Conservation (phyloP, 352 stramenopile species). For the Globisporangium ultimum region DNA sequence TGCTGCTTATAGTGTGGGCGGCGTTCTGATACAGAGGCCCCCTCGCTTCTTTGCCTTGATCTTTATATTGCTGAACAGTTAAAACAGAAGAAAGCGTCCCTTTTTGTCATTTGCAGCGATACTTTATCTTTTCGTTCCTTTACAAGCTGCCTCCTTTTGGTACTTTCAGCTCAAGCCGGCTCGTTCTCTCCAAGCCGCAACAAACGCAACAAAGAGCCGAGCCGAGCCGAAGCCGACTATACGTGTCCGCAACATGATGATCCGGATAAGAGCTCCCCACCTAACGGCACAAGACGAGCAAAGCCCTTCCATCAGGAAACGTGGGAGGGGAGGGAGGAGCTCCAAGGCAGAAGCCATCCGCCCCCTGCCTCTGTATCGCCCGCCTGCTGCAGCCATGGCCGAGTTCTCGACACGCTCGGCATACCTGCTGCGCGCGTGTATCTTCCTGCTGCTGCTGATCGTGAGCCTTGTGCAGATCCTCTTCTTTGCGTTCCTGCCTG, state of each 20-base stretch:
- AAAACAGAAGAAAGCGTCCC: too few relatives aligned
- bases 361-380: not conserved
- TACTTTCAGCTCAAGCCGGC: too few relatives aligned
- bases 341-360: not conserved
- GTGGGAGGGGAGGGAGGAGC: not conserved
- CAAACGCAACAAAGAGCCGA: too few relatives aligned
- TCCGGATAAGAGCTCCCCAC: not conserved
- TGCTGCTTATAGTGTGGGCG: too few relatives aligned
- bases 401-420: conserved; percentile 29
- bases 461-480: conserved; percentile 62
- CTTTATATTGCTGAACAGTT: too few relatives aligned
- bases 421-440: conserved; percentile 65
- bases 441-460: conserved; percentile 74
- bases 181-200: too few relatives aligned
- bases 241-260: not conserved
- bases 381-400: conserved; percentile 6
- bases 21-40: too few relatives aligned
- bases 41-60: too few relatives aligned
- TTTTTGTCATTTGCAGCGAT: too few relatives aligned
- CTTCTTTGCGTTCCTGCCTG: conserved; percentile 73
- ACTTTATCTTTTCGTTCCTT: too few relatives aligned
- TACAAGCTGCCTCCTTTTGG: too few relatives aligned
- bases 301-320: not conserved
- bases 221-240: not conserved
- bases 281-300: not conserved